Conservation (phyloP, 441 rosid genomes). For the Erodium texanum region DNA sequence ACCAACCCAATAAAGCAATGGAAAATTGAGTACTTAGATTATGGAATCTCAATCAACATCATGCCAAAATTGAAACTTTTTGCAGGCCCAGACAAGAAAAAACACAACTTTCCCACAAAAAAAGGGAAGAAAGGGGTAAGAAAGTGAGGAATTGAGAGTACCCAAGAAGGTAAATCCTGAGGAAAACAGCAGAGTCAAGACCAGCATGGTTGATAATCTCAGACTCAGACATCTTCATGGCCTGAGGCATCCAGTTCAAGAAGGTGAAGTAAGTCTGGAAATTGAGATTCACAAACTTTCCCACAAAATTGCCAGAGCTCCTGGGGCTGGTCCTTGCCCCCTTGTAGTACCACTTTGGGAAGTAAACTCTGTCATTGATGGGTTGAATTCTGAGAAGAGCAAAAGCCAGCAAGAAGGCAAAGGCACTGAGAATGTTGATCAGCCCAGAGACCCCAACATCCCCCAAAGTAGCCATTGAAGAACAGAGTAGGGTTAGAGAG, state of each 20-base stretch:
- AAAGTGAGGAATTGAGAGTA: constrained; percentile 18
- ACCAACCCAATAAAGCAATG: not conserved
- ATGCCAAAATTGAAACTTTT: not conserved
- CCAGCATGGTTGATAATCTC: constrained; percentile 86
- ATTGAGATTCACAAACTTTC: constrained; percentile 76
- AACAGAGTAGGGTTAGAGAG: not conserved
- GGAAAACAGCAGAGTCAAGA: constrained; percentile 84
- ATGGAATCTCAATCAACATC: not conserved
- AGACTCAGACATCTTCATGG: constrained; percentile 69
- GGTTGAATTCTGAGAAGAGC: constrained; percentile 85
- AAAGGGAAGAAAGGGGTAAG: not conserved
- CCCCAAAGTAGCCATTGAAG: constrained; percentile 65
- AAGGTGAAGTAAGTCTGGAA: constrained; percentile 63
- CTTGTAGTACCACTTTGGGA: constrained; percentile 72
- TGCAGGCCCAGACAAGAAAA: not conserved
- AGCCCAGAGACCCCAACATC: constrained; percentile 90
- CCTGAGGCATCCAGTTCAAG: constrained; percentile 98
- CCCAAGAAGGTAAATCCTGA: constrained; percentile 91
- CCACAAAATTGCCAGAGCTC: constrained; percentile 44
- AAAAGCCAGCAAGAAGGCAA: constrained; percentile 76
- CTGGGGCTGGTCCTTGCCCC: constrained; percentile 68
- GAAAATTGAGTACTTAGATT: not conserved
- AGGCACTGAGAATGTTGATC: constrained; percentile 62
- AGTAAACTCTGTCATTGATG: constrained; percentile 85
- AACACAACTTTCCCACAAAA: not conserved